Evolutionary conservation across 2,329 filamentous ascomycete species (phyloP).

Genomic region (Cytospora piceae): DNA sequence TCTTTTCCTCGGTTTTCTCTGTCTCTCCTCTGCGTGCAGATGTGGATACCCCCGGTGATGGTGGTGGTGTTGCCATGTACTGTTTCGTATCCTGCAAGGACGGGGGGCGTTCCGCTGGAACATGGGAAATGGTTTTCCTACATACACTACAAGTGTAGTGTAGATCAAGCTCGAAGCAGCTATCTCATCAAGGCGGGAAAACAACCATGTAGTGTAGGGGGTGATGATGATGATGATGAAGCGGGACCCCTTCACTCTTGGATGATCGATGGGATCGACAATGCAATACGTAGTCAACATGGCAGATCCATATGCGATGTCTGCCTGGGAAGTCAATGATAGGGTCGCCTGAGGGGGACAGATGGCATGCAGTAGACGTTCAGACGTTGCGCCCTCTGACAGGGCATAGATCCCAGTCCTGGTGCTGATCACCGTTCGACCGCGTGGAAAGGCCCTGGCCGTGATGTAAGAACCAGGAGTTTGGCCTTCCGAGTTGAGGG

Average conservation of each 20-base stretch:
- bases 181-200: not conserved
- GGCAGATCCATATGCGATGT: not conserved
- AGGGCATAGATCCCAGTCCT: too few relatives aligned
- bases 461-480: too few relatives aligned
- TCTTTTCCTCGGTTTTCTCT: too few relatives aligned
- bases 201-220: not conserved
- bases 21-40: not conserved
- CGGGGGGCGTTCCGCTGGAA: not conserved
- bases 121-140: not conserved
- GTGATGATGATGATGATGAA: too few relatives aligned
- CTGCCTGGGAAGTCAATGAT: not conserved
- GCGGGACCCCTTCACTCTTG: not conserved
- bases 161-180: not conserved
- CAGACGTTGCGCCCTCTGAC: too few relatives aligned
- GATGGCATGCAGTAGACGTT: not conserved
- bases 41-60: constrained; percentile 14
- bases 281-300: not conserved
- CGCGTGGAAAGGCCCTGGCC: too few relatives aligned
- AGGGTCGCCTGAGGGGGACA: not conserved
- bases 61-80: constrained; percentile 15
- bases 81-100: constrained; percentile 18
- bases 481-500: too few relatives aligned
- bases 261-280: not conserved
- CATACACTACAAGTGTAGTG: not conserved
- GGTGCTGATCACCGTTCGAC: too few relatives aligned